These are phyloP conservation scores for Penicillium taxi DNA, from an alignment of 495 filamentous ascomycete species.

Conservation along the genomic window DNA sequence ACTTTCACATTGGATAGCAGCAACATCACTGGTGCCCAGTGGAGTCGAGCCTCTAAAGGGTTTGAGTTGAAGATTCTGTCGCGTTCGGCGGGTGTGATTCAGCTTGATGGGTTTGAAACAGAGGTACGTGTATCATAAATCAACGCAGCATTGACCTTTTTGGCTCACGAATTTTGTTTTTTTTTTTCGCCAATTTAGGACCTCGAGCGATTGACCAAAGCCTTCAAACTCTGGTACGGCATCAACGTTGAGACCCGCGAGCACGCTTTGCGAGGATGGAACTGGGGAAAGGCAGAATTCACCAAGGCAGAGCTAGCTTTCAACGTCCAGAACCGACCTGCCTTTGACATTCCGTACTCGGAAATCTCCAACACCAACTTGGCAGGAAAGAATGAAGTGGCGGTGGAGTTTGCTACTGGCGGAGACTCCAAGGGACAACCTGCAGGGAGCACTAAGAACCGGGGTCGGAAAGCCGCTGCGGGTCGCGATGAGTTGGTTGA, in stretches of 20 bases:
- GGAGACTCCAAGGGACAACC: conserved; percentile 61
- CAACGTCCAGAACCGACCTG: conserved; percentile 92
- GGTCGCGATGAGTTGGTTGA: conserved; percentile 90
- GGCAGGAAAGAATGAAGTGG: conserved; percentile 95
- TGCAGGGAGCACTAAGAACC: conserved; percentile 66
- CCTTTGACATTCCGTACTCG: conserved; percentile 95
- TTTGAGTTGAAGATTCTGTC: conserved; percentile 87
- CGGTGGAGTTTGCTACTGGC: conserved; percentile 78
- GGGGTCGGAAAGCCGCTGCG: conserved; percentile 81
- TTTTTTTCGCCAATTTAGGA: conserved; percentile 57
- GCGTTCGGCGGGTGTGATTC: conserved; percentile 74
- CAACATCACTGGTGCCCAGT: conserved; percentile 79
- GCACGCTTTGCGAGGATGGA: conserved; percentile 95
- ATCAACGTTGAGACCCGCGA: conserved; percentile 85
- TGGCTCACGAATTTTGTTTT: no score
- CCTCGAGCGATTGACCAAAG: conserved; percentile 77
- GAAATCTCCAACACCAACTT: conserved; percentile 98
- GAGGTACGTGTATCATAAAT: conserved; percentile 53
- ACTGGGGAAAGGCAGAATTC: conserved; percentile 98
- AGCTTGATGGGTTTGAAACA: conserved; percentile 89
- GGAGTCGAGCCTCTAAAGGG: conserved; percentile 88
- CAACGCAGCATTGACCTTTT: no score
- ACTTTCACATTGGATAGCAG: conserved; percentile 81
- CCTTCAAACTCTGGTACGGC: conserved; percentile 95
- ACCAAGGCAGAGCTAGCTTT: conserved; percentile 90